Conservation (phyloP, 2,329 filamentous ascomycete genomes). For the Teratosphaeria destructans region DNA sequence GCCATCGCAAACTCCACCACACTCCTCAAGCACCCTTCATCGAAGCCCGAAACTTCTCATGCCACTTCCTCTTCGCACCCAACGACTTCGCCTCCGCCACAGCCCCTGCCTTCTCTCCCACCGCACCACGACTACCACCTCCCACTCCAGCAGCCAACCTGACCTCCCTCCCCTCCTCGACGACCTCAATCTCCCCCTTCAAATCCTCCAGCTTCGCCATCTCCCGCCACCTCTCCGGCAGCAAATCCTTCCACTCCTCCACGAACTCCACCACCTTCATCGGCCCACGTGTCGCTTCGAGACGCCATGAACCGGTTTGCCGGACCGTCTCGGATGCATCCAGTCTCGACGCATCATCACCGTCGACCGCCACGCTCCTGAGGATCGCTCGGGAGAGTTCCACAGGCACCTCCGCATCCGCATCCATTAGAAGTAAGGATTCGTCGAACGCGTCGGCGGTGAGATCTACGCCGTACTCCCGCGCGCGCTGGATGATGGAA, state of each 20-base stretch:
- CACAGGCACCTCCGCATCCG: slow-evolving; percentile 25
- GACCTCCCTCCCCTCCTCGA: slow-evolving; percentile 12
- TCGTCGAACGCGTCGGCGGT: slow-evolving; percentile 18
- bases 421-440: slow-evolving; percentile 7
- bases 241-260: slow-evolving; percentile 26
- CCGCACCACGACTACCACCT: neutral
- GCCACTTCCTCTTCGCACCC: slow-evolving; percentile 28
- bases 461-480: slow-evolving; percentile 32
- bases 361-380: slow-evolving; percentile 3
- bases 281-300: slow-evolving; percentile 9
- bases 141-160: slow-evolving; percentile 12
- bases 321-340: slow-evolving; percentile 13
- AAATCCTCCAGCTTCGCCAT: slow-evolving; percentile 16
- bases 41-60: slow-evolving; percentile 27
- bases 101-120: neutral
- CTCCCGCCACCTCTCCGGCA: slow-evolving; percentile 25
- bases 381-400: slow-evolving; percentile 29
- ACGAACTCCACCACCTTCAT: slow-evolving; percentile 22
- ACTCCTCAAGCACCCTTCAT: slow-evolving; percentile 15
- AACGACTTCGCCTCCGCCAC: slow-evolving; percentile 4
- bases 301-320: slow-evolving; percentile 13
- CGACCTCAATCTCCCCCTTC: slow-evolving; percentile 14
- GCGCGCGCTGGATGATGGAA: slow-evolving; percentile 30
- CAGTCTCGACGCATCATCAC: slow-evolving; percentile 15
- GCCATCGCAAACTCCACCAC: neutral